Conservation (phyloP, 176 grass and related monocot genomes). For the Areca catechu region DNA sequence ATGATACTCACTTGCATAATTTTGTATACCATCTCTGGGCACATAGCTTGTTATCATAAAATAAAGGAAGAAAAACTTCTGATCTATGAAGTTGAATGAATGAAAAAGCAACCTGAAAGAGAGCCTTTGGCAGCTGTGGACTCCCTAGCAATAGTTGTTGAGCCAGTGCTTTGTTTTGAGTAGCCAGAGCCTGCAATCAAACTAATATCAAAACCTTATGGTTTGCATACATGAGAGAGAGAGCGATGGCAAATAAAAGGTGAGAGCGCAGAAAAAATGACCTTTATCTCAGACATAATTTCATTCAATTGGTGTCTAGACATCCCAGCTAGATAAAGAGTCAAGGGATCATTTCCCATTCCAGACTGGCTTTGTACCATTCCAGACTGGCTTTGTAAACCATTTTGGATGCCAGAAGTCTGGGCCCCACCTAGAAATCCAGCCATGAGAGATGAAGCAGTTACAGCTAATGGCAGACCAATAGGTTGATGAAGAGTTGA, state of each 20-base stretch:
- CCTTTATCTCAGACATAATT: slow-evolving; percentile 91
- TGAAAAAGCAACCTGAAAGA: slow-evolving; percentile 74
- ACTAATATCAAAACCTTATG: slow-evolving; percentile 12
- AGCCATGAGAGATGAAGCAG: slow-evolving; percentile 66
- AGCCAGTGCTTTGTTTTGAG: slow-evolving; percentile 55
- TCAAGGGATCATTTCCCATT: slow-evolving; percentile 78
- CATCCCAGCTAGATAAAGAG: slow-evolving; percentile 78
- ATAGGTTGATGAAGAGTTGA: slow-evolving; percentile 56
- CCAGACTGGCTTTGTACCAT: slow-evolving; percentile 52
- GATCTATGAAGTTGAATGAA: background rate
- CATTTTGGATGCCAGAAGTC: slow-evolving; percentile 50
- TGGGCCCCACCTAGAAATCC: slow-evolving; percentile 67
- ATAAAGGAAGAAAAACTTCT: too few relatives aligned
- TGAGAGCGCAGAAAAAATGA: slow-evolving; percentile 19
- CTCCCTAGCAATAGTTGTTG: slow-evolving; percentile 58
- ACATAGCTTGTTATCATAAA: too few relatives aligned
- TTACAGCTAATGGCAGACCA: slow-evolving; percentile 67
- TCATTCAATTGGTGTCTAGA: slow-evolving; percentile 73
- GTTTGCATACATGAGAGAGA: background rate
- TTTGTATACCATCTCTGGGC: too few relatives aligned
- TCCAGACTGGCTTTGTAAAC: slow-evolving; percentile 62
- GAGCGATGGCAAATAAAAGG: background rate
- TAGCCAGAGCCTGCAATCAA: slow-evolving; percentile 42
- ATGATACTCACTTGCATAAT: too few relatives aligned
- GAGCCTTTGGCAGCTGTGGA: slow-evolving; percentile 66